phyloP scores from a whole-genome alignment of 768 basidiomycete species.

The Leucosporidium creatinivorum region DNA sequence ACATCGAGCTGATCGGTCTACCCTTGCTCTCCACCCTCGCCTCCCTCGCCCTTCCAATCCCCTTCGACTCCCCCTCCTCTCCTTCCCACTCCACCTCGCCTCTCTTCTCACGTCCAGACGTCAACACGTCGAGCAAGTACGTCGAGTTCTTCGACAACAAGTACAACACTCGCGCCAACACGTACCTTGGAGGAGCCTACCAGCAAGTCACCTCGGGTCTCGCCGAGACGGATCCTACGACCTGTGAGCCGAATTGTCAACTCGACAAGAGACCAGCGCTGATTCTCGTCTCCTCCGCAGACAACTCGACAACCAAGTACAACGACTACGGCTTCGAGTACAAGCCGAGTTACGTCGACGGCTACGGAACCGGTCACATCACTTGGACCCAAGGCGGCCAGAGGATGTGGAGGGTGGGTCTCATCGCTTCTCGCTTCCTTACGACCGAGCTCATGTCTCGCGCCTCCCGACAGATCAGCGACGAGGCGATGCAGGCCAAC shows the following conservation, averaged over 20 bases:
- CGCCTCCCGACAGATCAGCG: constrained; percentile 46
- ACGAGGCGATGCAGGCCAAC: constrained; percentile 62
- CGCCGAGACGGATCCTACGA: constrained; percentile 50
- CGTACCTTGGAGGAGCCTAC: constrained; percentile 51
- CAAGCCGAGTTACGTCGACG: constrained; percentile 45
- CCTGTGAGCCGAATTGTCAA: constrained; percentile 50
- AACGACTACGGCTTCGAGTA: constrained; percentile 41
- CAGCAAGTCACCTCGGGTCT: constrained; percentile 71
- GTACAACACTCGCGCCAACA: constrained; percentile 16
- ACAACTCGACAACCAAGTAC: constrained; percentile 42
- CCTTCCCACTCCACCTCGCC: neutral
- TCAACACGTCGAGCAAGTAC: constrained; percentile 12
- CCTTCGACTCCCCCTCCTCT: neutral
- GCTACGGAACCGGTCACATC: constrained; percentile 58
- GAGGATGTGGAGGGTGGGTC: constrained; percentile 62
- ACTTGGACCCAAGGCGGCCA: constrained; percentile 68
- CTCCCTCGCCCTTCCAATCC: neutral
- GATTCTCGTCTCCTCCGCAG: constrained; percentile 2
- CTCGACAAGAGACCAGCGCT: constrained; percentile 24
- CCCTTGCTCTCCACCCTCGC: neutral
- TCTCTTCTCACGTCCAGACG: neutral
- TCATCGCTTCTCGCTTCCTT: constrained; percentile 37
- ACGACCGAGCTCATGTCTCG: neutral
- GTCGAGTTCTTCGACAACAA: constrained; percentile 46
- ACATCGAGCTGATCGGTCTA: too few relatives aligned